Conservation (phyloP, 495 filamentous ascomycete species). For the Rhizodiscina lignyota region DNA sequence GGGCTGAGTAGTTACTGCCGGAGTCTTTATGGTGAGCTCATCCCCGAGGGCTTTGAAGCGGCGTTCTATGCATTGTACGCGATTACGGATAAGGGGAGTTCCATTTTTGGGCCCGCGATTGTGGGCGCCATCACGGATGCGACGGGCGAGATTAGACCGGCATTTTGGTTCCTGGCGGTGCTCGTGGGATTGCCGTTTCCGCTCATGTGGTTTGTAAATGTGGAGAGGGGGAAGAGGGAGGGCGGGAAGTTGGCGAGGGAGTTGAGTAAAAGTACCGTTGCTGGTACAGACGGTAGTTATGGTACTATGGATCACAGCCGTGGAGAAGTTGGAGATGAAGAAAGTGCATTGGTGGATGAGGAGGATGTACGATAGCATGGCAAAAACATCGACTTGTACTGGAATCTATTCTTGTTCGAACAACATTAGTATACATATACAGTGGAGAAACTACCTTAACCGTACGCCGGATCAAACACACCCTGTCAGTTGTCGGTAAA, state of each 20-base stretch:
- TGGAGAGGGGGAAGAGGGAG: constrained; percentile 74
- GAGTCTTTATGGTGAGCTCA: constrained; percentile 78
- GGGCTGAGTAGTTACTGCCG: constrained; percentile 89
- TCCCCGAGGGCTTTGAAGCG: constrained; percentile 86
- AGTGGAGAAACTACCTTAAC: too few relatives aligned
- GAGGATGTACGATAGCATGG: too few relatives aligned
- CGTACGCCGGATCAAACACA: too few relatives aligned
- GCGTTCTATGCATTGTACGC: constrained; percentile 95
- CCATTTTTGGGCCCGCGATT: constrained; percentile 84
- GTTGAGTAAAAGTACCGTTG: too few relatives aligned
- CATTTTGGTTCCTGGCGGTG: constrained; percentile 80
- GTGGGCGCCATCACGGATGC: constrained; percentile 83
- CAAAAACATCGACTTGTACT: too few relatives aligned
- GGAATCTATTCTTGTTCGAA: too few relatives aligned
- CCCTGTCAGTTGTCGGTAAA: too few relatives aligned
- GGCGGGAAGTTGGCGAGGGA: constrained; percentile 52
- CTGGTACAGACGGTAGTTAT: too few relatives aligned
- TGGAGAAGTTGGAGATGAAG: too few relatives aligned
- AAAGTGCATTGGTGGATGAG: too few relatives aligned
- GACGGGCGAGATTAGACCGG: constrained; percentile 78
- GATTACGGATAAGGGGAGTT: constrained; percentile 94
- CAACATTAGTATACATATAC: too few relatives aligned
- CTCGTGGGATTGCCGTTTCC: constrained; percentile 71
- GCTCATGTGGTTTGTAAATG: constrained; percentile 70
- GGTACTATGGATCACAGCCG: too few relatives aligned